Percentiles rank a stretch among this genome's conserved stretches.
Evolutionary conservation across 441 rosid genomes (phyloP).

Genomic region (Dalechampia spathulata): DNA sequence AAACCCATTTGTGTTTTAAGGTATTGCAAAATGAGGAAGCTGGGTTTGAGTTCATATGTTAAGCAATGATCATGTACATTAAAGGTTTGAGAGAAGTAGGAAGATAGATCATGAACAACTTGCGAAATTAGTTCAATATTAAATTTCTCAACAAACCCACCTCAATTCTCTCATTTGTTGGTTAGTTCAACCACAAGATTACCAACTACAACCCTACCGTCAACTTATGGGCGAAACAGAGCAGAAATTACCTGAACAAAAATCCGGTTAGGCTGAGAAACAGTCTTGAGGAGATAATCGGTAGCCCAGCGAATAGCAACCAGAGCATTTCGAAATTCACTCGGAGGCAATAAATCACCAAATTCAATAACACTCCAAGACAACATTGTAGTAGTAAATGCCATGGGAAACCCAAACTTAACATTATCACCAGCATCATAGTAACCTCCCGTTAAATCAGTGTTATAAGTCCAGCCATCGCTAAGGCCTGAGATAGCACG

Average conservation of each 20-base stretch:
- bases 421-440: conserved; percentile 95
- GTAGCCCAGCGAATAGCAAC: conserved; percentile 82
- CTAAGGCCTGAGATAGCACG: conserved; percentile 59
- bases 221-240: too few relatives aligned
- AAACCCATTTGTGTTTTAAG: not conserved
- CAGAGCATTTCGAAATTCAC: conserved; percentile 48
- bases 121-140: too few relatives aligned
- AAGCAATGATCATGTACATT: too few relatives aligned
- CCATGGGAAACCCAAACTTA: conserved; percentile 88
- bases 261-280: conserved; percentile 81
- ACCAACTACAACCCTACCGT: not conserved
- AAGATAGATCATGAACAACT: too few relatives aligned
- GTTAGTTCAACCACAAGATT: conserved; percentile 9
- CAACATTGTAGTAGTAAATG: conserved; percentile 76
- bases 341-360: conserved; percentile 65
- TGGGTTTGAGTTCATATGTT: not conserved
- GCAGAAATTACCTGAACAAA: conserved; percentile 72
- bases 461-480: conserved; percentile 66
- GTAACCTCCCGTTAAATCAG: conserved; percentile 79
- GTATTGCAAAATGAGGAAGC: not conserved
- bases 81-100: too few relatives aligned
- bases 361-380: conserved; percentile 88
- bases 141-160: too few relatives aligned
- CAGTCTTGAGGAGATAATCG: conserved; percentile 65
- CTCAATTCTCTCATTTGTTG: not conserved